Evolutionary conservation across 2,329 filamentous ascomycete genomes (phyloP).

Genomic region (Xylaria sp.): DNA sequence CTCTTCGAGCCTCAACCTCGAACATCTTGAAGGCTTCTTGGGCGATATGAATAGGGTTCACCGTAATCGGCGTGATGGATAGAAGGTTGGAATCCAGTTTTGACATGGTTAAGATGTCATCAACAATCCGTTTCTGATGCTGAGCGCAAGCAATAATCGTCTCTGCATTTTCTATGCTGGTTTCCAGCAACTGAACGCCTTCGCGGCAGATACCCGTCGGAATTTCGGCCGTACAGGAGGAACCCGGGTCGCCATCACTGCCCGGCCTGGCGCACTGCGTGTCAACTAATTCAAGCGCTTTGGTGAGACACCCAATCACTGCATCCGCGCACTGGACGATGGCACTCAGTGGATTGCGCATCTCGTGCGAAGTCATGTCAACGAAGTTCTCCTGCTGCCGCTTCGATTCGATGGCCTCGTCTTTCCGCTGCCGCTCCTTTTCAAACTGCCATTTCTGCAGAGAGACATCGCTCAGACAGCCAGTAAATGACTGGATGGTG

Average conservation of each 20-base stretch:
- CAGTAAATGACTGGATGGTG: slow-evolving; percentile 51
- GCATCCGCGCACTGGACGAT: slow-evolving; percentile 76
- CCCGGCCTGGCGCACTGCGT: slow-evolving; percentile 1
- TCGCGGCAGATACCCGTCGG: slow-evolving; percentile 11
- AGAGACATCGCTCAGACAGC: slow-evolving; percentile 53
- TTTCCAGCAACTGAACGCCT: slow-evolving; percentile 72
- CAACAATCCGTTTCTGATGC: slow-evolving; percentile 73
- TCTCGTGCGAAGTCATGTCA: slow-evolving; percentile 73
- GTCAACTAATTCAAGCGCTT: slow-evolving; percentile 45
- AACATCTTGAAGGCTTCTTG: slow-evolving; percentile 75
- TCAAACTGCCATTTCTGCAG: slow-evolving; percentile 55
- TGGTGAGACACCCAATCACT: slow-evolving; percentile 57
- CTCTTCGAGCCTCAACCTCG: slow-evolving; percentile 70
- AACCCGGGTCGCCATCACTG: background rate
- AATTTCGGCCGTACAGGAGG: slow-evolving; percentile 1
- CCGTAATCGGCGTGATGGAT: slow-evolving; percentile 68
- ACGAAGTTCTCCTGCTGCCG: slow-evolving; percentile 81
- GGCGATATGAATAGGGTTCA: slow-evolving; percentile 67
- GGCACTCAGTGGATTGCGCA: slow-evolving; percentile 73
- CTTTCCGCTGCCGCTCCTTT: slow-evolving; percentile 45
- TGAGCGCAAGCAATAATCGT: slow-evolving; percentile 79
- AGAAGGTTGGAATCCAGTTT: slow-evolving; percentile 72
- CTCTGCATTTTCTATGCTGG: slow-evolving; percentile 77
- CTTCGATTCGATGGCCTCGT: slow-evolving; percentile 61
- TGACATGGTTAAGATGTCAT: slow-evolving; percentile 66